Base-by-base conservation (phyloP, 2,329 filamentous ascomycete genomes). In the Aspergillus sp. region DNA sequence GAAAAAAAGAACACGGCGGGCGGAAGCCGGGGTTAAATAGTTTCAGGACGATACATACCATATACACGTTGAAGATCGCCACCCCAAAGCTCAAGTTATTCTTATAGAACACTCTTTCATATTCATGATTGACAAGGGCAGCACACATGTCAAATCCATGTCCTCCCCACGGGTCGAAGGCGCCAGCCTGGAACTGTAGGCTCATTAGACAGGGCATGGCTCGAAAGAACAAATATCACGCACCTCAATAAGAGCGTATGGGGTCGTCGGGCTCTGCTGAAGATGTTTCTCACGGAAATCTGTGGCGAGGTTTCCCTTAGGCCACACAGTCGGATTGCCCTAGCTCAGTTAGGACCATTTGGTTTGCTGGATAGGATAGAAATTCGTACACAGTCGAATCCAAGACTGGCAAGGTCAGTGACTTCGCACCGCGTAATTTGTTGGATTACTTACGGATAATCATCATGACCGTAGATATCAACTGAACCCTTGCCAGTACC, bases 61-160 rank as follows among this genome's bases (percentile, higher is more conserved):
- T 88, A 53, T 86, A 88, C 1, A 85, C 49, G 44, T 78, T 86
- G 36, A 86, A 64, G 5, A 89, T 73, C 0, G 72, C 75, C 2
- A 78, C 71, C 0, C 76, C 78, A 11, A 78, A 73, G 24, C 75
- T 74, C 32, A 78, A 73, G 32, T 77, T 68, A 44, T 86, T 84
- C 67, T 88, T 89, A 57, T 86, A 83, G 50, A 86, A 85, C 0
- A 91, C 78, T 11, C 82, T 67, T 39, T 82, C 75, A 40, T 85
- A 86, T 44, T 86, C 80, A n/a, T 78, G 65, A 40, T 82, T 81
- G 3, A 83, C 61, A 3, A 88, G 66, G 2, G 66, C 61, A 3
- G 72, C 64, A 45, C 85, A 91, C 35, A 77, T 64, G 2, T 74
- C 75, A 30, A 82, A 83, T 0, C 82, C 80, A 10, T 66, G 61